Evolutionary conservation across 306 rosid genomes (phyloP).

Genomic region (Prosopis cineraria): DNA sequence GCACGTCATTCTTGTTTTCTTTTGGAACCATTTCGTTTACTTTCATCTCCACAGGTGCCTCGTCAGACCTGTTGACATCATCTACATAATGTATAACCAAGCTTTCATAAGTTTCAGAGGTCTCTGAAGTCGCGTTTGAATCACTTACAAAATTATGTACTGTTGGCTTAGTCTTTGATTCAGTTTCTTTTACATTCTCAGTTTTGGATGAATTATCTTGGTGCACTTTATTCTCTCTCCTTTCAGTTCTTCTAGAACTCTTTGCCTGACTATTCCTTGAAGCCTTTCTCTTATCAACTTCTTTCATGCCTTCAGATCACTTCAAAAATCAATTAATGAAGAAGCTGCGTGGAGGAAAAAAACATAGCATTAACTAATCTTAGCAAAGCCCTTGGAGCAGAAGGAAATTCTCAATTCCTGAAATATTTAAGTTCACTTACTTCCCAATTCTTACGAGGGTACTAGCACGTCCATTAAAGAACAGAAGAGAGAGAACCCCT

Average conservation of each 20-base stretch:
- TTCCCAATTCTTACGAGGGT: constrained; percentile 37
- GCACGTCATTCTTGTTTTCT: constrained; percentile 53
- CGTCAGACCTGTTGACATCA: constrained; percentile 73
- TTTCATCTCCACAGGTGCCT: constrained; percentile 46
- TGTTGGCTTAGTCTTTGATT: constrained; percentile 45
- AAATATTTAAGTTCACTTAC: constrained; percentile 31
- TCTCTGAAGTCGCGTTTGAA: constrained; percentile 54
- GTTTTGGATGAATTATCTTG: constrained; percentile 56
- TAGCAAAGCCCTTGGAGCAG: background rate
- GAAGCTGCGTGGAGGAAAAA: constrained; percentile 34
- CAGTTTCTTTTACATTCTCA: constrained; percentile 53
- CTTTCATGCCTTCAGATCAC: constrained; percentile 63
- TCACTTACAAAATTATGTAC: constrained; percentile 47
- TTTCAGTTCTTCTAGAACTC: constrained; percentile 56
- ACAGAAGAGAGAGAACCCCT: constrained; percentile 5
- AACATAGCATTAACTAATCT: constrained; percentile 37
- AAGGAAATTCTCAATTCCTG: constrained; percentile 24
- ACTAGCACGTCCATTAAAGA: constrained; percentile 24
- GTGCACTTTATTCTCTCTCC: constrained; percentile 52
- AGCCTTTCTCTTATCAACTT: constrained; percentile 66
- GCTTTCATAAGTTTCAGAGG: constrained; percentile 61
- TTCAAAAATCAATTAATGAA: constrained; percentile 41
- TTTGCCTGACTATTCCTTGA: constrained; percentile 58
- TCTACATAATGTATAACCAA: constrained; percentile 62
- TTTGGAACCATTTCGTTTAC: constrained; percentile 45